Evolutionary conservation across 2,329 filamentous ascomycete species (phyloP).

Genomic region (Akanthomyces dipterigenus): DNA sequence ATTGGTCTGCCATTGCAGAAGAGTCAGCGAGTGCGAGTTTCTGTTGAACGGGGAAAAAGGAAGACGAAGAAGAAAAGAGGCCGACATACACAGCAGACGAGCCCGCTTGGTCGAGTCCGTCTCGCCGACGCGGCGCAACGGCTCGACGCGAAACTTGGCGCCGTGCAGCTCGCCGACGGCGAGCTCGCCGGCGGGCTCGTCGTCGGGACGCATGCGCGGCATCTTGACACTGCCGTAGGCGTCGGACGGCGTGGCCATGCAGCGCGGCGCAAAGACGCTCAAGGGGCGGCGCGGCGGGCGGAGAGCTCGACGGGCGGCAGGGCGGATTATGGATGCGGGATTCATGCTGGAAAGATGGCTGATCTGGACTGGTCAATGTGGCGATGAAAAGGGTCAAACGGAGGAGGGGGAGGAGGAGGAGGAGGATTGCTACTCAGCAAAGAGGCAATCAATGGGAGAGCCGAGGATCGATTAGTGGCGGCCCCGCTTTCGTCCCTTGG

Average conservation of each 20-base stretch:
- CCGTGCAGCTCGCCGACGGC: slow-evolving; percentile 83
- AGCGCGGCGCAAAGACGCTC: slow-evolving; percentile 15
- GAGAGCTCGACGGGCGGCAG: slow-evolving; percentile 14
- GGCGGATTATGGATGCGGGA: slow-evolving; percentile 15
- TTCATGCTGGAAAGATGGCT: not conserved
- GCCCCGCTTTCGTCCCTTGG: not conserved
- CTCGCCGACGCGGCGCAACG: slow-evolving; percentile 78
- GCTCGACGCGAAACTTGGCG: slow-evolving; percentile 80
- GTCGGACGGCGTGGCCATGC: slow-evolving; percentile 14
- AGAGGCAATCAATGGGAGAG: not conserved
- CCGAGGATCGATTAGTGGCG: slow-evolving; percentile 1
- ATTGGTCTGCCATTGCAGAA: slow-evolving; percentile 66
- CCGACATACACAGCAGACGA: slow-evolving; percentile 61
- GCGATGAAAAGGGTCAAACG: not conserved
- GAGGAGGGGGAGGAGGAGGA: not conserved
- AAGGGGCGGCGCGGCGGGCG: slow-evolving; percentile 17
- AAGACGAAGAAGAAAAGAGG: slow-evolving; percentile 12
- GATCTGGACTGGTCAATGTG: not conserved
- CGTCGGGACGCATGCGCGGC: slow-evolving; percentile 20
- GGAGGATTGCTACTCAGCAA: not conserved
- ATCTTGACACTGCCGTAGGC: slow-evolving; percentile 16
- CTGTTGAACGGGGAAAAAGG: no score
- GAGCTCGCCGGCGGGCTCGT: slow-evolving; percentile 46
- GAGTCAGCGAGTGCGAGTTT: no score
- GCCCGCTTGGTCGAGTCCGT: slow-evolving; percentile 81